Evolutionary conservation across 495 filamentous ascomycete species (phyloP).

Genomic region (Niebla homalea): DNA sequence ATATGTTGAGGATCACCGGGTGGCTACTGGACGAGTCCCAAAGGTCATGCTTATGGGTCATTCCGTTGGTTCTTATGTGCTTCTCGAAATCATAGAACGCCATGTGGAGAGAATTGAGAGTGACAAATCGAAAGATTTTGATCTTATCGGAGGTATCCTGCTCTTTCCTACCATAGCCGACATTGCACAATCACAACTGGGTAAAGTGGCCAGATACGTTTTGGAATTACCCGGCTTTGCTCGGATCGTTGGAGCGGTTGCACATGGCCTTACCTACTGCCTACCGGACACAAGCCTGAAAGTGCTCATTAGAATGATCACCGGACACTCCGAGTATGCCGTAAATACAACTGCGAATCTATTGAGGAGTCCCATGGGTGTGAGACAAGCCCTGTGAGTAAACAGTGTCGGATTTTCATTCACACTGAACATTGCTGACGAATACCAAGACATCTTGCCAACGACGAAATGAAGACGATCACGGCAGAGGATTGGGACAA

Average conservation of each 20-base stretch:
- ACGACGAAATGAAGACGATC: slow-evolving; percentile 67
- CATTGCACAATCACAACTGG: slow-evolving; percentile 52
- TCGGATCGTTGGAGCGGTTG: slow-evolving; percentile 36
- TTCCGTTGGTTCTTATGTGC: slow-evolving; percentile 67
- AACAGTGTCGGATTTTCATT: slow-evolving; percentile 17
- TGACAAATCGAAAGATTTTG: slow-evolving; percentile 20
- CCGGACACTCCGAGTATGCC: slow-evolving; percentile 42
- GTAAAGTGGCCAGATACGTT: slow-evolving; percentile 20
- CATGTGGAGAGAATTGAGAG: slow-evolving; percentile 23
- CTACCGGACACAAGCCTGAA: slow-evolving; percentile 31
- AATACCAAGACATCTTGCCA: slow-evolving; percentile 41
- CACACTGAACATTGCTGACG: slow-evolving; percentile 5
- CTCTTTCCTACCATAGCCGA: slow-evolving; percentile 70
- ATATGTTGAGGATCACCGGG: slow-evolving; percentile 1
- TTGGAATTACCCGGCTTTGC: slow-evolving; percentile 40
- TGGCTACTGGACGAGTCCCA: slow-evolving; percentile 8
- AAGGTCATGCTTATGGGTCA: slow-evolving; percentile 70
- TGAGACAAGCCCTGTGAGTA: slow-evolving; percentile 56
- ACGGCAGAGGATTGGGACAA: slow-evolving; percentile 64
- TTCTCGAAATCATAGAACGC: slow-evolving; percentile 55
- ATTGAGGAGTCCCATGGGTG: slow-evolving; percentile 45
- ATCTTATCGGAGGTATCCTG: slow-evolving; percentile 47
- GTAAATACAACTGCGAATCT: slow-evolving; percentile 49
- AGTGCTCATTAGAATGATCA: slow-evolving; percentile 31
- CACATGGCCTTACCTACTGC: slow-evolving; percentile 31